phyloP scores from a whole-genome alignment of 768 basidiomycete species.

The Trametes elegans region DNA sequence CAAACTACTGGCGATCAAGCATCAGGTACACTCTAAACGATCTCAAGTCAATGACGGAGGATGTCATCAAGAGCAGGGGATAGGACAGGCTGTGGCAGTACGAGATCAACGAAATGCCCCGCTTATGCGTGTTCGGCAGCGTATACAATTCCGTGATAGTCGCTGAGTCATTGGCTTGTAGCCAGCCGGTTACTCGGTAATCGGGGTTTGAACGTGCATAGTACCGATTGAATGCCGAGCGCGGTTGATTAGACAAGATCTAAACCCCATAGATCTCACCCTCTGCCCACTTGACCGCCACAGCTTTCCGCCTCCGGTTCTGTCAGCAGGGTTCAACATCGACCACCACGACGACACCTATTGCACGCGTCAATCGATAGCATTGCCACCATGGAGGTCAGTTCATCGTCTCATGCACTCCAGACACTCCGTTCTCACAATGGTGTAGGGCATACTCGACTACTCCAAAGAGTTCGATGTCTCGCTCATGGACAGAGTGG shows the following conservation, averaged over 20 bases:
- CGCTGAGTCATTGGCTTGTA: constrained; percentile 3
- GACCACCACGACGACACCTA: constrained; percentile 22
- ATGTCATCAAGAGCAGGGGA: not conserved
- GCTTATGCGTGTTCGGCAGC: not conserved
- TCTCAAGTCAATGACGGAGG: constrained; percentile 1
- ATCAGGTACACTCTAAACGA: not conserved
- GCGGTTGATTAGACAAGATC: constrained; percentile 20
- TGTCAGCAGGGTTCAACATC: constrained; percentile 25
- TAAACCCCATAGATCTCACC: constrained; percentile 24
- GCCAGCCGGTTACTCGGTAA: not conserved
- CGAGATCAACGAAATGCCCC: constrained; percentile 6
- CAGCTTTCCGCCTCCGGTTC: constrained; percentile 18
- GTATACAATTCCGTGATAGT: not conserved
- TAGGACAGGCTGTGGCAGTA: constrained; percentile 4
- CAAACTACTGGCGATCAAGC: not conserved
- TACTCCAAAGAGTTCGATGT: constrained; percentile 94
- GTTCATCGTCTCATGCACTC: constrained; percentile 5
- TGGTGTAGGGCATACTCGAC: constrained; percentile 78
- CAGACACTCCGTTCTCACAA: not conserved
- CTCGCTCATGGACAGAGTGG: constrained; percentile 88
- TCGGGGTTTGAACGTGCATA: constrained; percentile 9
- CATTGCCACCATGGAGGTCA: constrained; percentile 38
- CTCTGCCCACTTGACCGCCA: constrained; percentile 30
- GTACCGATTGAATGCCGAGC: constrained; percentile 5
- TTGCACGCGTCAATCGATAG: constrained; percentile 23